Evolutionary conservation across 352 stramenopile genomes (phyloP).

Genomic region (Phytophthora tubulina): DNA sequence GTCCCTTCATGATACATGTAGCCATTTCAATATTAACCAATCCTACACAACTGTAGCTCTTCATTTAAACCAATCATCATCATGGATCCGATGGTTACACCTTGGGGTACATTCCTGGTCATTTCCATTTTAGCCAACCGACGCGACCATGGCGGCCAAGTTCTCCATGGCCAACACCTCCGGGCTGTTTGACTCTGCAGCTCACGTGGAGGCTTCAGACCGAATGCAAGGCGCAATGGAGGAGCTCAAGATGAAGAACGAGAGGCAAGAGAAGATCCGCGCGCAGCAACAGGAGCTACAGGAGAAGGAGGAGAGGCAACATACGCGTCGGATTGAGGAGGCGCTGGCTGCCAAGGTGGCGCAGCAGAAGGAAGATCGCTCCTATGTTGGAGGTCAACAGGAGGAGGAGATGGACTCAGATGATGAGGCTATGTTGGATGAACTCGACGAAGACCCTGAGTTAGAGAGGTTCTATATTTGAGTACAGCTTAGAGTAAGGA

Average conservation of each 20-base stretch:
- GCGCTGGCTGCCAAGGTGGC: slow-evolving; percentile 37
- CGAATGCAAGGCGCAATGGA: slow-evolving; percentile 81
- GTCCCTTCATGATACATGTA: slow-evolving; percentile 3
- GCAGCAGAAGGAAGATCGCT: slow-evolving; percentile 38
- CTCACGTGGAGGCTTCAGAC: slow-evolving; percentile 76
- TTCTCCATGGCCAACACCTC: slow-evolving; percentile 85
- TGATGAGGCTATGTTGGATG: slow-evolving; percentile 69
- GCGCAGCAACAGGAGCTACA: slow-evolving; percentile 39
- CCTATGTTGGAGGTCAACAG: slow-evolving; percentile 38
- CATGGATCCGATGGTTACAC: not conserved
- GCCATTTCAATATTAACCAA: slow-evolving; percentile 7
- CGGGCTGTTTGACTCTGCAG: slow-evolving; percentile 74
- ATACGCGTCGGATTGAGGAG: slow-evolving; percentile 33
- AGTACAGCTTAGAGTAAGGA: not conserved
- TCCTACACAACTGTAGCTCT: not conserved
- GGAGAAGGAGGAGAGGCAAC: slow-evolving; percentile 39
- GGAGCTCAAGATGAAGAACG: slow-evolving; percentile 73
- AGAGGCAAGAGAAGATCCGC: slow-evolving; percentile 47
- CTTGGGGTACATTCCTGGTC: not conserved
- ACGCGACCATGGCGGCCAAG: slow-evolving; percentile 70
- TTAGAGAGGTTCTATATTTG: slow-evolving; percentile 58
- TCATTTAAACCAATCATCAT: slow-evolving; percentile 6
- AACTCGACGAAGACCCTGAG: slow-evolving; percentile 85
- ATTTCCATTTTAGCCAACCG: slow-evolving; percentile 22
- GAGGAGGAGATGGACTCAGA: slow-evolving; percentile 54